A percentile compares a stretch with the other conserved stretches of the same genome.
phyloP scores from a whole-genome alignment of 2,329 filamentous ascomycete genomes.

The Colletotrichum shisoi region DNA sequence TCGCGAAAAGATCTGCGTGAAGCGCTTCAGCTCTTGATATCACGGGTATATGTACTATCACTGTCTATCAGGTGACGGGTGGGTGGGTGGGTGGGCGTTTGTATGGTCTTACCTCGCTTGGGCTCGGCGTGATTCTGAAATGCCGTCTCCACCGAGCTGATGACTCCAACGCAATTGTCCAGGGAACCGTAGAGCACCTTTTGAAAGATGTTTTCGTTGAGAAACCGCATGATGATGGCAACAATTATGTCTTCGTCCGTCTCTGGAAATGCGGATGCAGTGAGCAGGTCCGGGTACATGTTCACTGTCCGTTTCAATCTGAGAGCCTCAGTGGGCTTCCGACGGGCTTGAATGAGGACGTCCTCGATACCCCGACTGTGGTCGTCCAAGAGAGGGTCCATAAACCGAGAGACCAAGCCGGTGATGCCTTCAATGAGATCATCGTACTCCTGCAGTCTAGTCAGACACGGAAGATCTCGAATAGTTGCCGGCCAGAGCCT shows the following conservation, averaged over 20 bases:
- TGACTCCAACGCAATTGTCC: conserved; percentile 41
- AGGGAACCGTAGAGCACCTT: conserved; percentile 46
- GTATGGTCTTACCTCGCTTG: conserved; percentile 47
- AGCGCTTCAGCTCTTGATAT: neutral
- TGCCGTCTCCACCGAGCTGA: conserved; percentile 48
- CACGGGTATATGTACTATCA: too few relatives aligned
- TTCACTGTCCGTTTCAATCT: conserved; percentile 44
- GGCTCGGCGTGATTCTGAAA: conserved; percentile 50
- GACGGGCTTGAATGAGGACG: conserved; percentile 41
- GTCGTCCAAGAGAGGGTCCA: conserved; percentile 46
- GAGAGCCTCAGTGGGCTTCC: conserved; percentile 42
- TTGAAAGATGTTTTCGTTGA: conserved; percentile 50
- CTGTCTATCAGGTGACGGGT: too few relatives aligned
- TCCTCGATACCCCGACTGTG: conserved; percentile 42
- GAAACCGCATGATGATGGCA: conserved; percentile 49
- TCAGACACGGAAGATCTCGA: conserved; percentile 31
- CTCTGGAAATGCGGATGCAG: conserved; percentile 48
- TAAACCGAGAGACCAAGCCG: conserved; percentile 51
- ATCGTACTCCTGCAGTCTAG: conserved; percentile 47
- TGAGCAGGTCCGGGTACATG: conserved; percentile 46
- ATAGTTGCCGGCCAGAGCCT: neutral
- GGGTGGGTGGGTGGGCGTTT: too few relatives aligned
- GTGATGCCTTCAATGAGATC: conserved; percentile 47
- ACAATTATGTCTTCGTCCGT: conserved; percentile 51
- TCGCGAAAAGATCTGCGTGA: conserved; percentile 48